Base-by-base conservation (phyloP, 371 early-diverging fungal species). In the Apophysomyces variabilis region DNA sequence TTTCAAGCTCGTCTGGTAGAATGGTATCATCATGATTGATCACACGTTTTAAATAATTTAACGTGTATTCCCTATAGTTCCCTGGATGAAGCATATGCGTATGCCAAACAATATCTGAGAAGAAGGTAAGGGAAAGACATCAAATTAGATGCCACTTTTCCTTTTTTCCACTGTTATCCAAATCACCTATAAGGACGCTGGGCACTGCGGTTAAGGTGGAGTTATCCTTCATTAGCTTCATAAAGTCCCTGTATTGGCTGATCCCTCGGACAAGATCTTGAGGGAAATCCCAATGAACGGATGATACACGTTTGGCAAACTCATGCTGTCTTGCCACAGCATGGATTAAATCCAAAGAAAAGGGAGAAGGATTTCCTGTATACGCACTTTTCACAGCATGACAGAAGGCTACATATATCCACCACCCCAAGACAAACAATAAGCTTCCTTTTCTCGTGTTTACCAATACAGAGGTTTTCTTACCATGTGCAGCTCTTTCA, bases 1-100 rank as follows among this genome's bases (percentile, higher is more conserved):
- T 35, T 32, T 37, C 16, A 21, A 70, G 63, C 62, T 75, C 38
- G 3, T 32, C 38, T 1, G 58, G 74, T 8, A 70, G 72, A 16
- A 82, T 76, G 0, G 77, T 77, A 38, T 82, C 82, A 44, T 82
- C 82, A n/a, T 82, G 82, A 58, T 79, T 82, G 44, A 82, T 38
- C 32, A 77, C 77, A 0, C 72, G 70, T 0, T 70, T 62, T 38
- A 73, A 67, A 39, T 70, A 67, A 4, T 57, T 45, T 14, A 77
- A 59, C 8, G 76, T 76, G 46, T 71, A 79, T 7, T 69, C 70
- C 0, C 79, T 72, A 47, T 82, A 82, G 12, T 60, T 47, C 0
- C 44, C 39, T 6, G 78, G 76, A 6, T 69, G 66, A 13, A 82
- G 71, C 82, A 82, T 82, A 46, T 82, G 82, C 5, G 79, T 77